Base-by-base conservation (phyloP, 352 stramenopile species). In the Phytophthora sp. region DNA sequence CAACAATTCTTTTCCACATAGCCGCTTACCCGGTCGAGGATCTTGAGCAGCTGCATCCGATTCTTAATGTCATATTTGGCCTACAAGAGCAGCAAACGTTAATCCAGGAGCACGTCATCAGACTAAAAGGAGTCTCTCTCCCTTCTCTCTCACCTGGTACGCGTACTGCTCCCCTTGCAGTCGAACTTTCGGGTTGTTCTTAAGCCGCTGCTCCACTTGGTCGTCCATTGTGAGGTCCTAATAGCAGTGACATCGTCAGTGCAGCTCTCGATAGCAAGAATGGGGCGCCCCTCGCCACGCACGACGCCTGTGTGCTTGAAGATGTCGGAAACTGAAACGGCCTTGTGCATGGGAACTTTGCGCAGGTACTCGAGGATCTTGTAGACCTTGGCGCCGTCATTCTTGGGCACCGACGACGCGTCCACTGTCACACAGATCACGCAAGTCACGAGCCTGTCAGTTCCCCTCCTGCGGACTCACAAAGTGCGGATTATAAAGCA, bases 1-100 rank as follows among this genome's bases (percentile, higher is more conserved):
- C n/a, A 60, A 33, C 9, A 57, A 59, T 11, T 4, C n/a, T 52
- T 1, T 4, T 60, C 16, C 30, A 57, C 5, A 27, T 2, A n/a
- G n/a, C 23, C 63, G 31, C n/a, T 50, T 59, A 94, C 84, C 24
- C 86, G 75, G 23, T 95, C 84, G 29, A 95, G 74, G 36, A 92
- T 88, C 41, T 90, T 88, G 20, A 92, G 63, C 31, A 95, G 63
- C 59, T 95, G 85, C 38, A 84, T 74, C 23, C 72, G 74, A 60
- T 93, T 92, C 67, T 95, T 95, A 52, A 95, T 93, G 73, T 95
- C 82, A 66, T 93, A 95, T 78, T 95, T 95, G 36, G 87, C 87
- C 78, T 94, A 39, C 11, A 56, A 55, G 33, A 24, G 67, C 24
- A n/a, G 39, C 20, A 63, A 58, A 38, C 1, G 12, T 35, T 57